Evolutionary conservation across 257 asterid genomes (phyloP).

Genomic region (Solanum dulcamara): DNA sequence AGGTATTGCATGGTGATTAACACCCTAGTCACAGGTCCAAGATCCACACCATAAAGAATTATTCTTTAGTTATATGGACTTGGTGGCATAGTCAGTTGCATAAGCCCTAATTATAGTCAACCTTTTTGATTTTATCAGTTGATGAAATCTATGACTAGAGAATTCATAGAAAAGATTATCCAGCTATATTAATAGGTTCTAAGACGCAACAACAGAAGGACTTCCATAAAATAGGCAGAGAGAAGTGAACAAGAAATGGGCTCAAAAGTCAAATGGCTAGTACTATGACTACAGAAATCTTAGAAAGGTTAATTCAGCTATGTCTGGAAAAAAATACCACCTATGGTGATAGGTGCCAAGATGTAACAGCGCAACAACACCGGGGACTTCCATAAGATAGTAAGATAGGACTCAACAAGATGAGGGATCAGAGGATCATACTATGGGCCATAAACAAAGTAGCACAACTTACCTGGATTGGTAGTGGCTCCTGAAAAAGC

Average conservation of each 20-base stretch:
- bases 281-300: not conserved
- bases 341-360: not conserved
- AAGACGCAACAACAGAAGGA: not conserved
- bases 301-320: not conserved
- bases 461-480: constrained; percentile 38
- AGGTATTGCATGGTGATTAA: not conserved
- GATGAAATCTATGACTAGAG: not conserved
- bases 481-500: constrained; percentile 58
- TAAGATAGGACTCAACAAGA: not conserved
- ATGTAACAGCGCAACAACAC: not conserved
- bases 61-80: too few relatives aligned
- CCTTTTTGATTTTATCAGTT: not conserved
- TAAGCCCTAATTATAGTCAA: too few relatives aligned
- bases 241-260: not conserved
- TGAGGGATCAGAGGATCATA: not conserved
- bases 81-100: too few relatives aligned
- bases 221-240: not conserved
- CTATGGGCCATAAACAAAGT: not conserved
- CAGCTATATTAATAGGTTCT: not conserved
- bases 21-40: not conserved
- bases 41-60: not conserved
- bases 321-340: not conserved
- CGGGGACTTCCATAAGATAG: not conserved
- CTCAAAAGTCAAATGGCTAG: not conserved
- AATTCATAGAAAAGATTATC: not conserved